phyloP scores from a whole-genome alignment of 78 protist species.

The Dictyostelium intermedium region DNA sequence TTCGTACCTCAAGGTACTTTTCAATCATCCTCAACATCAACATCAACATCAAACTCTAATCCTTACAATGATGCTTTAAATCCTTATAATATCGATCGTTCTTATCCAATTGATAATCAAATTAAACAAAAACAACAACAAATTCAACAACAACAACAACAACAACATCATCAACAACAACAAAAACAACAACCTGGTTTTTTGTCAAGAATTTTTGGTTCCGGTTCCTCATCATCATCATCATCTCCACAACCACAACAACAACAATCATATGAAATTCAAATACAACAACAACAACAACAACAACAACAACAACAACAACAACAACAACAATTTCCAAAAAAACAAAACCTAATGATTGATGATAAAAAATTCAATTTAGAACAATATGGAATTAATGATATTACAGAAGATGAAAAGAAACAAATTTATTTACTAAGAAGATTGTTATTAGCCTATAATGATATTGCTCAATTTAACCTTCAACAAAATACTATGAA shows the following conservation, averaged over 20 bases:
- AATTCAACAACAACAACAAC: neutral
- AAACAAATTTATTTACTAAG: slow-evolving; percentile 4
- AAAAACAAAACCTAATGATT: neutral
- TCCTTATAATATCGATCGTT: slow-evolving; percentile 72
- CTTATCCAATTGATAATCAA: slow-evolving; percentile 44
- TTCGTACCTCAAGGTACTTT: neutral
- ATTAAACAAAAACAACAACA: slow-evolving; percentile 15
- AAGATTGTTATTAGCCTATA: slow-evolving; percentile 82
- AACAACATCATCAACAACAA: neutral
- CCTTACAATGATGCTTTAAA: slow-evolving; percentile 17
- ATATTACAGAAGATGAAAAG: slow-evolving; percentile 20
- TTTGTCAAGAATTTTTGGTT: slow-evolving; percentile 25
- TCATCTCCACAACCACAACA: slow-evolving; percentile 6
- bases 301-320: neutral
- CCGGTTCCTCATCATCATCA: neutral
- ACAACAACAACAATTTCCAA: neutral
- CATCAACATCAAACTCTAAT: neutral
- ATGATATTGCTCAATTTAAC: slow-evolving; percentile 85
- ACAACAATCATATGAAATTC: slow-evolving; percentile 5
- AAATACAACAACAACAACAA: neutral
- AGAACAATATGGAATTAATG: slow-evolving; percentile 10
- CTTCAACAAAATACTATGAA: slow-evolving; percentile 92
- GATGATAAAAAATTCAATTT: neutral
- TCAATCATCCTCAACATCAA: neutral
- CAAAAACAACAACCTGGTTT: slow-evolving; percentile 16